Percentiles rank a stretch among this genome's conserved stretches.
These are phyloP conservation scores for Nakataea oryzae DNA, from an alignment of 2,329 filamentous ascomycete species.

Conservation along the genomic window DNA sequence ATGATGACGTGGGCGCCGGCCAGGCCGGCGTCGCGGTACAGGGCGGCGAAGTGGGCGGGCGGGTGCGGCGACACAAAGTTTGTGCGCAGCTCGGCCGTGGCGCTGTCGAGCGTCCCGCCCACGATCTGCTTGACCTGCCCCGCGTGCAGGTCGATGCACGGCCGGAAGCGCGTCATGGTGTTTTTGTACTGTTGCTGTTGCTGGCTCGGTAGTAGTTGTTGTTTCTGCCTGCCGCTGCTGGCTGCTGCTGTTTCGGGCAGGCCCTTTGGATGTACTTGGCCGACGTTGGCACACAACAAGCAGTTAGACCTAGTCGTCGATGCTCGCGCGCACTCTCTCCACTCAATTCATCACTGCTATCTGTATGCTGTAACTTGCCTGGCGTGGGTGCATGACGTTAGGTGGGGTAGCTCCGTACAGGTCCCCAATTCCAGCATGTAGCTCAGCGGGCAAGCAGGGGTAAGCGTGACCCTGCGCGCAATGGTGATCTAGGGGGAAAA, in stretches of 20 bases:
- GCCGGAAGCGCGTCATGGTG: conserved; percentile 76
- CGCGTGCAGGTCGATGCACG: conserved; percentile 96
- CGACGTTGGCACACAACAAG: too few relatives aligned
- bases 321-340: too few relatives aligned
- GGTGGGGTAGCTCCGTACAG: neutral
- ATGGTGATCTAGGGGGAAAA: neutral
- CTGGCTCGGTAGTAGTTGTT: neutral
- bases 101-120: conserved; percentile 74
- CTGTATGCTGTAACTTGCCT: neutral
- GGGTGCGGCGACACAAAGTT: conserved; percentile 86
- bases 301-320: too few relatives aligned
- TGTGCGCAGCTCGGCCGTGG: conserved; percentile 61
- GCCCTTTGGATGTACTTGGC: too few relatives aligned
- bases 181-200: neutral
- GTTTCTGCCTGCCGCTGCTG: too few relatives aligned
- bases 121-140: conserved; percentile 98
- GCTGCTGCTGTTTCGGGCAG: too few relatives aligned
- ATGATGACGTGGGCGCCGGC: conserved; percentile 90
- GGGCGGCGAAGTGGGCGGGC: conserved; percentile 65
- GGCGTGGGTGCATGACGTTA: neutral
- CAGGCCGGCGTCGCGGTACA: conserved; percentile 69
- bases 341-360: too few relatives aligned
- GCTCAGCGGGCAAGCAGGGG: neutral
- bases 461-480: neutral
- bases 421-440: too few relatives aligned